phyloP scores from a whole-genome alignment of 164 flowering plant genomes.

The Paratinospora sagittata region DNA sequence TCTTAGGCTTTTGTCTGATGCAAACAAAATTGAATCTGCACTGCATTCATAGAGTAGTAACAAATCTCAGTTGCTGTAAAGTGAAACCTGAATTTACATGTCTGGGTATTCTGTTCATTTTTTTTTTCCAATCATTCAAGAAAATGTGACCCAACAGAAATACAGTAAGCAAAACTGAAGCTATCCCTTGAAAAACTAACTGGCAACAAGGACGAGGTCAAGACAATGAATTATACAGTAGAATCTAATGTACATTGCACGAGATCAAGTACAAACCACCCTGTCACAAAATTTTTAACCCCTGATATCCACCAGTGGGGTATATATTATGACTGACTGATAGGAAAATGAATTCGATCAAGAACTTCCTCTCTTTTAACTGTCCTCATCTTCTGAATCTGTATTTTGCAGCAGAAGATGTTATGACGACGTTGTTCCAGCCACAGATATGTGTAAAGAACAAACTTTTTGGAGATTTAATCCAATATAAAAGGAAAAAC shows the following conservation, averaged over 20 bases:
- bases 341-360: neutral
- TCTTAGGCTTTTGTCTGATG: too few relatives aligned
- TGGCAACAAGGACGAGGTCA: neutral
- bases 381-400: constrained; percentile 71
- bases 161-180: neutral
- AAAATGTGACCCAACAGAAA: neutral
- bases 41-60: too few relatives aligned
- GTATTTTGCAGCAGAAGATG: constrained; percentile 14
- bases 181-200: neutral
- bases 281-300: constrained; percentile 5
- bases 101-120: neutral
- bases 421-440: neutral
- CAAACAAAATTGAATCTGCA: too few relatives aligned
- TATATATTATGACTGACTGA: neutral
- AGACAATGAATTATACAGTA: constrained; percentile 24
- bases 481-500: too few relatives aligned
- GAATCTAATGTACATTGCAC: constrained; percentile 25
- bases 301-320: constrained; percentile 3
- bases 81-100: neutral
- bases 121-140: neutral
- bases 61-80: too few relatives aligned
- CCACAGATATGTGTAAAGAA: neutral
- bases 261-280: constrained; percentile 15
- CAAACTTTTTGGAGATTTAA: neutral
- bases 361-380: constrained; percentile 13